Evolutionary conservation across 202 grass and related monocot genomes (phyloP), one percentile per base, ranked within the genome.

Genomic region (Panicum hallii): DNA sequence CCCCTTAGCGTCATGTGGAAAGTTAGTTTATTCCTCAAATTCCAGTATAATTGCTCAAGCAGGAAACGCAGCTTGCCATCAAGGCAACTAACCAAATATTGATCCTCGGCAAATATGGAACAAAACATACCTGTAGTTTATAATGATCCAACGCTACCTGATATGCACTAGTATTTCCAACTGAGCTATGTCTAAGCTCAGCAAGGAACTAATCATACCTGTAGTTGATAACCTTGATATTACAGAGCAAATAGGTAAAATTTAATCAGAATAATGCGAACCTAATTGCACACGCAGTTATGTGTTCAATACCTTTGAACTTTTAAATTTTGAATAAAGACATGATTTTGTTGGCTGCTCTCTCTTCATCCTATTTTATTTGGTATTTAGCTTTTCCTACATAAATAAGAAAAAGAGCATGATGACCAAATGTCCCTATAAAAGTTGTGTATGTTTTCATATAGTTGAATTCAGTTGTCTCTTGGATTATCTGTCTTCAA

Each of bases 311-410:
- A 11, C 46, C 2, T 34, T 72, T 47, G 11, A 40, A 66, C 15
- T 19, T 66, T 19, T 73, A 26, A 30, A 17, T 74, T 74, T 75
- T 55, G 11, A 56, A 56, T n/a, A 22, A 14, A 75, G 11, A 6
- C 41, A 70, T 23, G 5, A 75, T 75, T 85, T 61, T 50, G 54
- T 49, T 49, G 4, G 30, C 7, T 70, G 15, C 78, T 58, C 20
- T n/a, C 11, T n/a, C 73, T 32, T 5, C 19, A 22, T 79, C 67
- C 7, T 15, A 19, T 41, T 80, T 67, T 67, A 10, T 54, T 79
- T 67, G 47, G 49, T 17, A 13, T 38, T 23, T 53, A 40, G 6
- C 3, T 22, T 22, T 67, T 11, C 12, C 4, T 30, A 42, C 49
- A 67, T 7, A 69, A 17, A 80, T 69, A 43, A 68, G 34, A 68